These are phyloP conservation scores for Spiraea crenata DNA, from an alignment of 331 rosid genomes.

Conservation along the genomic window DNA sequence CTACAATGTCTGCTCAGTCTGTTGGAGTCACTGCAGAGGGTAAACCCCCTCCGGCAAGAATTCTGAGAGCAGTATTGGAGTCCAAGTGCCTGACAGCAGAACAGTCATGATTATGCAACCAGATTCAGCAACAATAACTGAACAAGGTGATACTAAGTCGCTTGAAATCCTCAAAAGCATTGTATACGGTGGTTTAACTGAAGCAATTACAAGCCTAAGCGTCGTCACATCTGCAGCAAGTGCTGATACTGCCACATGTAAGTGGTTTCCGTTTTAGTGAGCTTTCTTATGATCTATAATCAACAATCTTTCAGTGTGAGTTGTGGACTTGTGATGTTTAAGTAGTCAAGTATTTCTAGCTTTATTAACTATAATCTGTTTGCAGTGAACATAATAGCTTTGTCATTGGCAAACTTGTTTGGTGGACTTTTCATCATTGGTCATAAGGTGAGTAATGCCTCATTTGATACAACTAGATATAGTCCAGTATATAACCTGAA, in stretches of 20 bases:
- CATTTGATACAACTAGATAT: not conserved
- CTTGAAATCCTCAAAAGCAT: conserved; percentile 23
- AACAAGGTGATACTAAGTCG: conserved; percentile 8
- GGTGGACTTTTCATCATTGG: conserved; percentile 71
- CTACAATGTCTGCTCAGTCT: conserved; percentile 6
- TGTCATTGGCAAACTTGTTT: conserved; percentile 75
- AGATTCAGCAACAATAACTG: not conserved
- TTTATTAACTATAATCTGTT: conserved; percentile 16
- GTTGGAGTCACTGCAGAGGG: not conserved
- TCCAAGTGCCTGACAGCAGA: conserved; percentile 3
- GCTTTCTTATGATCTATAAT: not conserved
- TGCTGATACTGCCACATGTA: conserved; percentile 57
- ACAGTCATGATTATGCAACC: not conserved
- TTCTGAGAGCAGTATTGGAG: conserved; percentile 6
- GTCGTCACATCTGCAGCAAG: conserved; percentile 39
- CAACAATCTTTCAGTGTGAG: too few species aligned
- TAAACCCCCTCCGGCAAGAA: not conserved
- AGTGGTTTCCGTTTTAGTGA: not conserved
- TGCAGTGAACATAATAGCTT: conserved; percentile 67
- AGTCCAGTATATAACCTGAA: too few species aligned
- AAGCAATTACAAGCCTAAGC: conserved; percentile 29
- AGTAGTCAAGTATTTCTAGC: not conserved
- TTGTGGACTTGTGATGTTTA: not conserved
- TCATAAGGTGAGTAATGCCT: conserved; percentile 56
- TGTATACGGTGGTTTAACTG: conserved; percentile 32